Base-by-base conservation (phyloP, 805 yeast genomes). In the Scheffersomyces ergatensis region DNA sequence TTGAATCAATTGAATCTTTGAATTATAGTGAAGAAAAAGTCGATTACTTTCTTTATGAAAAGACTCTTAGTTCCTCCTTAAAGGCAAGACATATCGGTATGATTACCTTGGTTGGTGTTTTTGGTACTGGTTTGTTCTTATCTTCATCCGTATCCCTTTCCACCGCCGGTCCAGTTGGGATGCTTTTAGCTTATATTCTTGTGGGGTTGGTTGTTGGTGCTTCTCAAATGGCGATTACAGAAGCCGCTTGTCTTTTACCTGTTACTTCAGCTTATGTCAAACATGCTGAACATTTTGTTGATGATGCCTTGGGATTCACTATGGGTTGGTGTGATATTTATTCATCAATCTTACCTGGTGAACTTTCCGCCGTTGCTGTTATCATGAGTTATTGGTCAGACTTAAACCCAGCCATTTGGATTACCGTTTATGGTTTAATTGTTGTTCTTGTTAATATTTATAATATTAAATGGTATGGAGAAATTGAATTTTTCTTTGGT, bases 91-190 rank as follows among this genome's bases (percentile, higher is more conserved):
- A 53, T 27, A 37, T 57, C n/a, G 44, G 44, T 11, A 53, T 55
- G 49, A 40, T 58, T n/a, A 44, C 58, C 21, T 44, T 58, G 21
- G 58, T 51, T 11, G 55, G 57, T 17, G 52, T 55, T 9, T 59
- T 70, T 47, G 76, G 75, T 41, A 70, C 75, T 21, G 85, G 85
- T 50, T 61, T 81, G 25, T 80, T 77, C 54, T 64, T 80, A 26
- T 77, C 80, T 29, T 64, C 77, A 0, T 82, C 82, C 16, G 68
- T 67, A 32, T 66, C 80, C 9, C 61, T 80, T 38, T 63, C 67
- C 21, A 59, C 47, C 9, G 80, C 78, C 17, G 60, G 60, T 6
- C 51, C 50, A 11, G 78, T 74, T 4, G 70, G 81, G 2, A 56
- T 78, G 52, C 57, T 80, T 33, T 60, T 80, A 33, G 70, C 77